Evolutionary conservation across 306 rosid genomes (phyloP), one percentile per base, ranked within the genome.

Genomic region (Cucurbita ficifolia): DNA sequence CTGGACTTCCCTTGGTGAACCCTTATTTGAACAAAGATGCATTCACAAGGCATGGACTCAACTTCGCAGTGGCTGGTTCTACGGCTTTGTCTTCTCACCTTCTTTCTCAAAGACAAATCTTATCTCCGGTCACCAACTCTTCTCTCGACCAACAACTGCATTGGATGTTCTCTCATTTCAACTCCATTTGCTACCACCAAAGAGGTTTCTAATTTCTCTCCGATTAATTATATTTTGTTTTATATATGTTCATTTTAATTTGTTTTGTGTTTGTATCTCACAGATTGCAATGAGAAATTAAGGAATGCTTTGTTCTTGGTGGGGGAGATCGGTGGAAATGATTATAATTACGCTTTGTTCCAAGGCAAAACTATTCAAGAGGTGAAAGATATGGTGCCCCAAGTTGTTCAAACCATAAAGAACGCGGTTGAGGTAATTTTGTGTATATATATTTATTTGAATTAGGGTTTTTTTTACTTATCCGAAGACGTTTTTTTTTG

Each of bases 291-390:
- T 3, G 7, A 77, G 35, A 77, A 71, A 40, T 57, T 70, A 14
- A 36, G 24, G 42, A 71, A 5, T 17, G 60, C 76, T 35, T 38
- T 77, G 43, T 77, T 77, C 62, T 9, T 77, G n/a, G 80, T 77
- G 33, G 80, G 80, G 35, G 76, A 77, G 69, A 58, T 77, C 11
- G 80, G 76, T 4, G 76, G 39, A 4, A 71, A 77, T 51, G 80
- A 77, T 16, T 77, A 60, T 40, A 35, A 71, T n/a, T 70, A 24
- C 14, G 76, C 72, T 1, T 19, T 77, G 21, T 8, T 77, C 1
- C 33, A 17, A 77, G 80, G 72, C 9, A 77, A 77, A 14, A 33
- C 71, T 68, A 29, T 71, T 59, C 38, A 59, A 46, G 45, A 71
- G 21, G 36, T 49, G 7, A 71, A 21, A 24, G 14, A 49, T 39